Percentiles rank a stretch among this genome's conserved stretches.
phyloP scores from a whole-genome alignment of 805 yeast species.

The Kregervanrija fluxuum region DNA sequence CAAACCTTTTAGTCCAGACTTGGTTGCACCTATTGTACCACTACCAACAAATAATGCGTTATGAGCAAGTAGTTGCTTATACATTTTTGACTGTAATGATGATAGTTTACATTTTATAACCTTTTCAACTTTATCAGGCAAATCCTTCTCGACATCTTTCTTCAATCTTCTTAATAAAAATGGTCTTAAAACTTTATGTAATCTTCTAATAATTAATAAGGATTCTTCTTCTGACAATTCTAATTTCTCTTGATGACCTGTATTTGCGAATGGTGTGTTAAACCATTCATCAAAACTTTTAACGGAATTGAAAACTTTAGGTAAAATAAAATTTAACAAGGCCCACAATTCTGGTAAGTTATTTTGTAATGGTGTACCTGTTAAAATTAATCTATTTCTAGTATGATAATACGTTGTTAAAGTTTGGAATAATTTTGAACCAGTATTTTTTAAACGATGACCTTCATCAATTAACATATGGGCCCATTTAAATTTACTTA shows the following conservation, averaged over 20 bases:
- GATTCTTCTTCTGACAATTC: slow-evolving; percentile 84
- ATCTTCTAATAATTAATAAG: slow-evolving; percentile 71
- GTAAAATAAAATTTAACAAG: slow-evolving; percentile 69
- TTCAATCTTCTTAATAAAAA: slow-evolving; percentile 77
- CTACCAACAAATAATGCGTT: slow-evolving; percentile 59
- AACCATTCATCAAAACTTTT: slow-evolving; percentile 88
- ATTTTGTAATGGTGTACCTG: slow-evolving; percentile 85
- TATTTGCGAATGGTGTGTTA: slow-evolving; percentile 80
- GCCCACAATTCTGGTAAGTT: slow-evolving; percentile 87
- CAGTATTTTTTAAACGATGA: slow-evolving; percentile 78
- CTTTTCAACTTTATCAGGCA: slow-evolving; percentile 79
- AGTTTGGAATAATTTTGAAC: slow-evolving; percentile 65
- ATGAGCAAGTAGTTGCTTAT: slow-evolving; percentile 73
- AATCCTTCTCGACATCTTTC: slow-evolving; percentile 80
- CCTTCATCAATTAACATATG: slow-evolving; percentile 92
- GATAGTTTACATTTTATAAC: slow-evolving; percentile 75
- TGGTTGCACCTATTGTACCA: slow-evolving; percentile 48
- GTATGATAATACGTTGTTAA: slow-evolving; percentile 67
- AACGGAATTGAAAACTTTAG: slow-evolving; percentile 78
- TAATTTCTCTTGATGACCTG: slow-evolving; percentile 75
- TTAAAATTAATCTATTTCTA: slow-evolving; percentile 69
- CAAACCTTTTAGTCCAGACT: slow-evolving; percentile 66
- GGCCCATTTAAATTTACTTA: slow-evolving; percentile 65
- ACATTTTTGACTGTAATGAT: slow-evolving; percentile 60
- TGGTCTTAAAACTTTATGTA: slow-evolving; percentile 81